Conservation (phyloP, 305 asterid species). For the Fraxinus greggii region DNA sequence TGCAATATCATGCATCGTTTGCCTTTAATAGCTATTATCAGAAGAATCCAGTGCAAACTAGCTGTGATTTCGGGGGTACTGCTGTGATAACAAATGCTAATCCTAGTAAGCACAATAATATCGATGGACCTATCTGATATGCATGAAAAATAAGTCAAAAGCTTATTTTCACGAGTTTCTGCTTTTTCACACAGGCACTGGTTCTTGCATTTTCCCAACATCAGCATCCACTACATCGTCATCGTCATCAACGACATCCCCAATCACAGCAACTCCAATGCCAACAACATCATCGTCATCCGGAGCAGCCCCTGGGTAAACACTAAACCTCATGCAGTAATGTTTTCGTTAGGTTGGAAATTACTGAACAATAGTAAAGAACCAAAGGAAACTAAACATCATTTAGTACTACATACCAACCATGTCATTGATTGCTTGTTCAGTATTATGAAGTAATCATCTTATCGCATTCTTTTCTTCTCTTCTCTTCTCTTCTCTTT, state of each 20-base stretch:
- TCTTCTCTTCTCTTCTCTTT: not conserved
- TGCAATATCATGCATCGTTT: constrained; percentile 69
- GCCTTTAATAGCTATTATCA: constrained; percentile 79
- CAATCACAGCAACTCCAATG: constrained; percentile 20
- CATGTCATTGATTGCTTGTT: not conserved
- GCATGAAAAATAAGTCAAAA: not conserved
- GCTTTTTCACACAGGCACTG: constrained; percentile 31
- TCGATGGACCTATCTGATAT: not conserved
- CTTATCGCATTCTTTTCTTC: not conserved
- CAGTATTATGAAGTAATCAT: not conserved
- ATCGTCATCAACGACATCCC: constrained; percentile 21
- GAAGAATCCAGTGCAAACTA: constrained; percentile 50
- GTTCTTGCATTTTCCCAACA: constrained; percentile 36
- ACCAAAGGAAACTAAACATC: not conserved
- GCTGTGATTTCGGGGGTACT: constrained; percentile 78
- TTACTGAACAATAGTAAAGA: not conserved
- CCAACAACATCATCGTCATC: constrained; percentile 38
- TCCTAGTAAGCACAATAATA: constrained; percentile 61
- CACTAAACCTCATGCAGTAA: not conserved
- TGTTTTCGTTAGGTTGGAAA: not conserved
- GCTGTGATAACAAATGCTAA: constrained; percentile 52
- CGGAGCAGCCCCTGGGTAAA: constrained; percentile 37
- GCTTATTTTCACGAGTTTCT: not conserved
- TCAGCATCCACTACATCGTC: constrained; percentile 25
- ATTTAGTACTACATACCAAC: not conserved